These are phyloP conservation scores for Emericellopsis atlantica DNA, from an alignment of 2,329 filamentous ascomycete species.

Conservation along the genomic window DNA sequence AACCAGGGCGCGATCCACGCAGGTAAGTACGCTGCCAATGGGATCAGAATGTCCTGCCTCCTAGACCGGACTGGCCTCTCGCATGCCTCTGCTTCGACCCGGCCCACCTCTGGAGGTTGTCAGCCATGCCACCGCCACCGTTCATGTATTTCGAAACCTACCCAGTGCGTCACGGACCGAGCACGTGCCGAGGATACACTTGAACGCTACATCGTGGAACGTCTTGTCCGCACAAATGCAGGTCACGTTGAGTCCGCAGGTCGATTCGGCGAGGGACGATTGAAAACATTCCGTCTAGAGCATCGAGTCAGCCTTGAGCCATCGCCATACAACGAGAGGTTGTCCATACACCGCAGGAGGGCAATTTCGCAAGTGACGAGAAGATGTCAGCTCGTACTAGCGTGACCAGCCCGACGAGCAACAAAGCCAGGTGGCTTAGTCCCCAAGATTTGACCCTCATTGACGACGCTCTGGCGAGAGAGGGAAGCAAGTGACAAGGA, in stretches of 20 bases:
- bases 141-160: conserved; percentile 4
- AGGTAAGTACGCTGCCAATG: conserved; percentile 21
- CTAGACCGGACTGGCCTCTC: conserved; percentile 15
- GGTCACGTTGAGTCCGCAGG: conserved; percentile 7
- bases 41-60: conserved; percentile 15
- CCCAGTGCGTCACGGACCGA: conserved; percentile 12
- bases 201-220: conserved; percentile 7
- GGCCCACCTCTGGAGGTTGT: conserved; percentile 12
- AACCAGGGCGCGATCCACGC: conserved; percentile 19
- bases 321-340: not conserved
- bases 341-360: not conserved
- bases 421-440: not conserved
- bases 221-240: conserved; percentile 14
- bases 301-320: not conserved
- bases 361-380: not conserved
- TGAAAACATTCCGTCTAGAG: not conserved
- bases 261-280: not conserved
- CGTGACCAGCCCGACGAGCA: not conserved
- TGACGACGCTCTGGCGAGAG: too few relatives aligned
- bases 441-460: too few relatives aligned
- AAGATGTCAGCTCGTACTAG: not conserved
- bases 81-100: conserved; percentile 19
- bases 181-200: conserved; percentile 13
- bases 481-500: too few relatives aligned
- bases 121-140: not conserved